These are phyloP conservation scores for Ambrosia artemisiifolia DNA, from an alignment of 129 eudicot species.

Conservation along the genomic window DNA sequence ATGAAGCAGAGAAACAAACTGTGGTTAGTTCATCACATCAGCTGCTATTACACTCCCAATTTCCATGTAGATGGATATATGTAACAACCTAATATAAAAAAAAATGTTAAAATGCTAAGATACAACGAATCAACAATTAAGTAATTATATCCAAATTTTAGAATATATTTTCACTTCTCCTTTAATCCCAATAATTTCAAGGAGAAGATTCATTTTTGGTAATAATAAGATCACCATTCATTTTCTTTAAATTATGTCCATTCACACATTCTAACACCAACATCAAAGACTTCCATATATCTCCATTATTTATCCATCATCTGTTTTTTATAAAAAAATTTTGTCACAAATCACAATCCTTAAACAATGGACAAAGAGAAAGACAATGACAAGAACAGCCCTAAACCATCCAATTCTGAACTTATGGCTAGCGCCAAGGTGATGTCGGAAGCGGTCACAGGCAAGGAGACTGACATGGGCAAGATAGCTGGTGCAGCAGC, in stretches of 20 bases:
- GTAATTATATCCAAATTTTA: too few relatives aligned
- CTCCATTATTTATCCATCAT: not conserved
- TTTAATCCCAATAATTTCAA: not conserved
- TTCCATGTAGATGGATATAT: too few relatives aligned
- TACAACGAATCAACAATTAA: too few relatives aligned
- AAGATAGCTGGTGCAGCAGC: constrained; percentile 77
- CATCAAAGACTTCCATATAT: not conserved
- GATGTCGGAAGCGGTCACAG: constrained; percentile 54
- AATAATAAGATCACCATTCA: not conserved
- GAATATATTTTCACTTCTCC: too few relatives aligned
- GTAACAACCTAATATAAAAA: too few relatives aligned
- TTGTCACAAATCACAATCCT: not conserved
- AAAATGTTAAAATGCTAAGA: too few relatives aligned
- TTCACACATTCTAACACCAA: constrained; percentile 2
- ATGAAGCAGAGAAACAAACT: too few relatives aligned
- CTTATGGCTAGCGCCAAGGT: constrained; percentile 69
- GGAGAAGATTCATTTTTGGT: not conserved
- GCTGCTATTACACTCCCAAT: too few relatives aligned
- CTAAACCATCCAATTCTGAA: constrained; percentile 45
- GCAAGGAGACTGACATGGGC: constrained; percentile 46
- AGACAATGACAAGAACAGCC: constrained; percentile 17
- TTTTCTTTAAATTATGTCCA: not conserved
- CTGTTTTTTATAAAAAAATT: not conserved
- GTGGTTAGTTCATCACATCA: too few relatives aligned
- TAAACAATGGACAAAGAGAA: not conserved